Evolutionary conservation across 495 filamentous ascomycete genomes (phyloP).

Genomic region (Lindgomyces ingoldianus): DNA sequence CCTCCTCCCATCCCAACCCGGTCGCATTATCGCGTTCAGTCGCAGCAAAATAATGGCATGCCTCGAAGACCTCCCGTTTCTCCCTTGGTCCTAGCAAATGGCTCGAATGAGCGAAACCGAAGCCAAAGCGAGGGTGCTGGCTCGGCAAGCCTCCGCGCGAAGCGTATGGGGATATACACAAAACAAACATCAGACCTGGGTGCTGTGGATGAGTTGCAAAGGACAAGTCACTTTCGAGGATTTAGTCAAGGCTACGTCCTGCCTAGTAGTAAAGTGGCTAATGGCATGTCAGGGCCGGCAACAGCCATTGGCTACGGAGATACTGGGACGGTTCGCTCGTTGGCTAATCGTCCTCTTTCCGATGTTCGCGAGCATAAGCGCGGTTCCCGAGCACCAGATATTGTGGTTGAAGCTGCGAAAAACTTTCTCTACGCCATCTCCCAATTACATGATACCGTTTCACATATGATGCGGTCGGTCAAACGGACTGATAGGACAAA

Average conservation of each 20-base stretch:
- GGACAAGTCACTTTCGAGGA: conserved; percentile 78
- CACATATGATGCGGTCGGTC: conserved; percentile 57
- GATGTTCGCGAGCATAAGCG: conserved; percentile 55
- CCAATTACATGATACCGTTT: conserved; percentile 73
- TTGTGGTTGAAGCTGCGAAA: conserved; percentile 76
- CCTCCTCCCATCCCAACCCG: conserved; percentile 71
- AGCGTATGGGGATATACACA: conserved; percentile 84
- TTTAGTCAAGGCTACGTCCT: conserved; percentile 54
- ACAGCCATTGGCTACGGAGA: conserved; percentile 32
- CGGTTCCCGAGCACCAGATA: conserved; percentile 58
- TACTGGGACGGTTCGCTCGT: conserved; percentile 61
- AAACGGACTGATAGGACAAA: conserved; percentile 49
- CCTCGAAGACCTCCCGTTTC: conserved; percentile 65
- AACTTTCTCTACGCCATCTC: conserved; percentile 85
- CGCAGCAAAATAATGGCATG: conserved; percentile 57
- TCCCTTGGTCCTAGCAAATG: conserved; percentile 69
- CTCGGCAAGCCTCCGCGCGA: conserved; percentile 60
- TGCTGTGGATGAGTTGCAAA: conserved; percentile 73
- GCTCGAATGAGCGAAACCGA: conserved; percentile 79
- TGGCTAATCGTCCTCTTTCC: conserved; percentile 71
- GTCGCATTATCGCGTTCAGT: conserved; percentile 77
- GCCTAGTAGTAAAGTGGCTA: conserved; percentile 6
- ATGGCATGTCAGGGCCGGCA: conserved; percentile 31
- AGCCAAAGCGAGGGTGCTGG: conserved; percentile 88
- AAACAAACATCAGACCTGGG: conserved; percentile 72